Percentiles rank a stretch among this genome's conserved stretches.
Conservation (phyloP, 495 filamentous ascomycete species). For the Trichoderma parareesei region DNA sequence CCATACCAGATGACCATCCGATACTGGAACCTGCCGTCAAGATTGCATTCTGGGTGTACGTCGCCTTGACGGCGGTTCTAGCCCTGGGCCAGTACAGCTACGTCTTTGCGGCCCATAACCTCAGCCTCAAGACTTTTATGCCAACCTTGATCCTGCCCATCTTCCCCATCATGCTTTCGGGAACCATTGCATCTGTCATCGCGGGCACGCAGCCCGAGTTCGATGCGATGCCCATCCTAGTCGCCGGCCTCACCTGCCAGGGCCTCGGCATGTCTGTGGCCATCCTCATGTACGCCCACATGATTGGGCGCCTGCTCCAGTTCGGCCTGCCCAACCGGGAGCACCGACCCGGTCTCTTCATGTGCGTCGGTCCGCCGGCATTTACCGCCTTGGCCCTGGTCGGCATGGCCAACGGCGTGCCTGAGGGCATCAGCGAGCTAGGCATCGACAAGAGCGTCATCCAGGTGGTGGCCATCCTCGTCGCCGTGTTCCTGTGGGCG, state of each 20-base stretch:
- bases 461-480: conserved; percentile 39
- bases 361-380: conserved; percentile 58
- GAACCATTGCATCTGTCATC: conserved; percentile 37
- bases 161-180: conserved; percentile 47
- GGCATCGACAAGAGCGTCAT: conserved; percentile 17
- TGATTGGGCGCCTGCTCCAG: conserved; percentile 51
- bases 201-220: conserved; percentile 34
- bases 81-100: conserved; percentile 43
- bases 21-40: conserved; percentile 35
- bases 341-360: conserved; percentile 59
- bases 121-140: conserved; percentile 34
- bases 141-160: conserved; percentile 51
- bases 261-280: conserved; percentile 44
- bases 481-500: conserved; percentile 59
- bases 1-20: conserved; percentile 34
- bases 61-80: conserved; percentile 30
- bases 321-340: conserved; percentile 41
- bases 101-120: conserved; percentile 38
- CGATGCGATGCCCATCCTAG: conserved; percentile 36
- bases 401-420: conserved; percentile 17
- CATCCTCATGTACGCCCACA: conserved; percentile 46
- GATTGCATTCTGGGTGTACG: conserved; percentile 47
- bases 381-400: conserved; percentile 68
- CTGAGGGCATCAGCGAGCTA: conserved; percentile 19
- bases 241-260: conserved; percentile 43